phyloP scores from a whole-genome alignment of 768 basidiomycete genomes.

The Pilatotrama ljubarskyi region DNA sequence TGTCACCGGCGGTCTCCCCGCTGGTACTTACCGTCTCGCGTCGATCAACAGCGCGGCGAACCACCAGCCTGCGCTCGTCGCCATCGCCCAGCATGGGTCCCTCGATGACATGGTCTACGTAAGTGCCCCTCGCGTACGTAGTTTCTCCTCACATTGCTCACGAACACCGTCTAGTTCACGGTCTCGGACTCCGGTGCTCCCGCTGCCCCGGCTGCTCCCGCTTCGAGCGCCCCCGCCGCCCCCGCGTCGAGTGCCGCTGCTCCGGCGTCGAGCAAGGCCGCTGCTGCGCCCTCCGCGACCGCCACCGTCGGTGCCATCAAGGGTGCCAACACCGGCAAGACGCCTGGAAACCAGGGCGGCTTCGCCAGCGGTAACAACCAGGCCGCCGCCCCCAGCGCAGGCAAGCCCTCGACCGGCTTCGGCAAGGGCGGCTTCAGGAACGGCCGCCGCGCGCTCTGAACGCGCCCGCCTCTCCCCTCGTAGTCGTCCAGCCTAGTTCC shows the following conservation, averaged over 20 bases:
- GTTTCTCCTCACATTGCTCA: not conserved
- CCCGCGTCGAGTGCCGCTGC: constrained; percentile 4
- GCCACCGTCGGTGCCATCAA: constrained; percentile 17
- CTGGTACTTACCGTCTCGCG: constrained; percentile 45
- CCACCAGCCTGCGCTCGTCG: constrained; percentile 41
- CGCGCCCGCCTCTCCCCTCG: not conserved
- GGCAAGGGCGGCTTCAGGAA: constrained; percentile 10
- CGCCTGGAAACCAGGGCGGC: constrained; percentile 18
- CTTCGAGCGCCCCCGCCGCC: constrained; percentile 10
- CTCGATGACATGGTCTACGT: constrained; percentile 45
- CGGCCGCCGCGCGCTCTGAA: not conserved
- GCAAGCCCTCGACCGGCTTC: constrained; percentile 4
- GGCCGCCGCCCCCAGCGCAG: not conserved
- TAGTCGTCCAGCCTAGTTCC: not conserved
- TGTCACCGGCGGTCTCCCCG: constrained; percentile 44
- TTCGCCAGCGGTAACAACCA: constrained; percentile 3
- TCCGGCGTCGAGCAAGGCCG: constrained; percentile 1
- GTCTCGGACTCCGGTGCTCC: constrained; percentile 25
- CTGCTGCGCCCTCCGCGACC: constrained; percentile 10
- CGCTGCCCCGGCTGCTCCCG: constrained; percentile 1
- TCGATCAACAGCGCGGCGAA: constrained; percentile 49
- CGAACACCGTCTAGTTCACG: constrained; percentile 23
- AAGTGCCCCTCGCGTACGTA: constrained; percentile 6
- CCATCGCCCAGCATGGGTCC: constrained; percentile 44
- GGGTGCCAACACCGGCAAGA: constrained; percentile 18